phyloP scores from a whole-genome alignment of 495 filamentous ascomycete genomes.

The Daldinia childiae region DNA sequence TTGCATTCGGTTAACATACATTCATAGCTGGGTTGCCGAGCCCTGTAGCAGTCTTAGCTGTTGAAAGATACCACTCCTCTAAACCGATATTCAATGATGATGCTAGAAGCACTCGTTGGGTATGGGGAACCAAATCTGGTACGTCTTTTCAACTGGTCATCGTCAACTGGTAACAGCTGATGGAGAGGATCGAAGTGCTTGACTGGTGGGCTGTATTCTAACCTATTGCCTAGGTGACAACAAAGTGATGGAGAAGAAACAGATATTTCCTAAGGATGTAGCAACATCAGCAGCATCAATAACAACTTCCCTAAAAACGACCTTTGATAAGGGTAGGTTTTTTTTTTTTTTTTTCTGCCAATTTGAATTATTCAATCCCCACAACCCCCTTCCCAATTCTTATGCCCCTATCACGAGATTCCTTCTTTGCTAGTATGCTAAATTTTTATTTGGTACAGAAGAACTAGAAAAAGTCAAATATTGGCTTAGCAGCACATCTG shows the following conservation, averaged over 20 bases:
- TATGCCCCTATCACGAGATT: background rate
- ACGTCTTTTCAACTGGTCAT: background rate
- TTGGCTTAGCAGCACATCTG: background rate
- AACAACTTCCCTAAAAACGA: background rate
- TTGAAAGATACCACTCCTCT: background rate
- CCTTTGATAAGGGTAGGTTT: background rate
- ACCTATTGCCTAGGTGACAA: background rate
- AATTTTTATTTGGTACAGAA: background rate
- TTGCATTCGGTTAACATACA: background rate
- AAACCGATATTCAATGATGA: background rate
- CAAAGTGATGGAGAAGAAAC: background rate
- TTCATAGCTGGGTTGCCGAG: slow-evolving; percentile 1
- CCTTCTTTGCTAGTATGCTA: background rate
- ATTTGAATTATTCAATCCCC: background rate
- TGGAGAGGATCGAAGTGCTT: background rate
- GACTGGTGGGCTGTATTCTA: background rate
- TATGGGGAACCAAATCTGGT: background rate
- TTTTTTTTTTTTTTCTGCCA: background rate
- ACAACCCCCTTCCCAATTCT: background rate
- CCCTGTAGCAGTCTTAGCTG: background rate
- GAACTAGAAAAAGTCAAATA: background rate
- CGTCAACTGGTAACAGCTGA: background rate
- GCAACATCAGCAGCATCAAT: background rate
- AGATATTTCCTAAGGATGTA: background rate
- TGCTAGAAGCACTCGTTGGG: background rate